A percentile compares a stretch with the other conserved stretches of the same genome.
These are phyloP conservation scores for Aureoboletus auriporus DNA, from an alignment of 768 basidiomycete species.

Conservation along the genomic window DNA sequence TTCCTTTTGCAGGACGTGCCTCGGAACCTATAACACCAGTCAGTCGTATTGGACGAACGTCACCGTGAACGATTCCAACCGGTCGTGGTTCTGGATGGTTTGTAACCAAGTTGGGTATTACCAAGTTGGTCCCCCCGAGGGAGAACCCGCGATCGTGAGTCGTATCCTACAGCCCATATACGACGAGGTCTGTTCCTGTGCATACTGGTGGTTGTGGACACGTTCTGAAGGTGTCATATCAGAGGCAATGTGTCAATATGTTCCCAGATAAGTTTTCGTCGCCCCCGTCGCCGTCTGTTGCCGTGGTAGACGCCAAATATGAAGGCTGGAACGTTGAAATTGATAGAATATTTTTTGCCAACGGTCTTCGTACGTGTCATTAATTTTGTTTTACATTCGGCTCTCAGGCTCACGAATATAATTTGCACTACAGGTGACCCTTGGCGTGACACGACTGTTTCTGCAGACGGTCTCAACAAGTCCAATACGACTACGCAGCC, in stretches of 20 bases:
- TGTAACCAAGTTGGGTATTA: constrained; percentile 67
- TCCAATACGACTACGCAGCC: constrained; percentile 51
- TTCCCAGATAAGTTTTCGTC: constrained; percentile 56
- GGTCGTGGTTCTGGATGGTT: constrained; percentile 74
- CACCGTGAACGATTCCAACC: constrained; percentile 46
- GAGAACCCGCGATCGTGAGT: constrained; percentile 32
- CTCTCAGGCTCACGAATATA: background rate
- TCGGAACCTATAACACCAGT: constrained; percentile 39
- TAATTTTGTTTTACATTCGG: background rate
- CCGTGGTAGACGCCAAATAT: constrained; percentile 46
- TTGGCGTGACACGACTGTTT: constrained; percentile 68
- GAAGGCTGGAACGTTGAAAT: constrained; percentile 59
- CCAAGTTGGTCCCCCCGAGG: constrained; percentile 36
- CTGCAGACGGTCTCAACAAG: constrained; percentile 45
- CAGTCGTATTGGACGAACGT: constrained; percentile 49
- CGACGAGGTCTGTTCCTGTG: constrained; percentile 16
- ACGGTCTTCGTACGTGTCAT: constrained; percentile 51
- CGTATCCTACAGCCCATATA: constrained; percentile 31
- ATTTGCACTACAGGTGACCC: constrained; percentile 52
- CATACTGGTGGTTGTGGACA: background rate
- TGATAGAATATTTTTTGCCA: constrained; percentile 64
- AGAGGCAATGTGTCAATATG: constrained; percentile 71
- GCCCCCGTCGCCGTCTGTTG: constrained; percentile 41
- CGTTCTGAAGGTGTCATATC: background rate
- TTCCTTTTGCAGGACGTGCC: constrained; percentile 29